Evolutionary conservation across 768 basidiomycete species (phyloP), one percentile per base, ranked within the genome.

Genomic region (Xerocomellus amylosporus): DNA sequence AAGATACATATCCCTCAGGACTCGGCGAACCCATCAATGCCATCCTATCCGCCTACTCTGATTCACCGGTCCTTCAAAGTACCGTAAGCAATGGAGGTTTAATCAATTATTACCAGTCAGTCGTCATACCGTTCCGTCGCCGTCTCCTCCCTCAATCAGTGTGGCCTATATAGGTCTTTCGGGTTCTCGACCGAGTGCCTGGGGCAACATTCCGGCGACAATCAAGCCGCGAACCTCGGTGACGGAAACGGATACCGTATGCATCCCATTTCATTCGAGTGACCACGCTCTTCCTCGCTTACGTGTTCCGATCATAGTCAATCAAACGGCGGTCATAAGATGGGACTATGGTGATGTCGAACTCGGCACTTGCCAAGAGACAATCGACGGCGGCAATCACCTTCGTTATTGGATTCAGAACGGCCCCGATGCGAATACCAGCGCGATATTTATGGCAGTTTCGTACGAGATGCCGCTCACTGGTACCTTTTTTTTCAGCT

Each of bases 371-470:
- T 96, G 94, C 71, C 74, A 80, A 60, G 93, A 97, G 71, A 89
- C 90, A 2, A 79, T 95, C 39, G 66, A 89, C 60, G 93, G 93
- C 2, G 94, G 94, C 7, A 81, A 89, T 64, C 93, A 97, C 66
- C 83, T 93, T 66, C 82, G 93, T 38, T 95, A 93, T 69, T 95
- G 92, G 93, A 70, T 77, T 6, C 93, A 95, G 73, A 79, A 90
- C 54, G 92, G 91, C 0, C 56, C 73, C 13, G 28, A 68, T 4
- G 85, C 75, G 7, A 76, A 90, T 62, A 87, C 87, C 53, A 81
- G 86, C 33, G 89, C 88, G 4, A 75, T 88, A 40, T 91, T 91
- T 63, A 75, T 92, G 76, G 90, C 86, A 1, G 71, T 76, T 9
- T 90, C 89, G 1, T 88, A 86, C 63, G 91, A 93, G 70, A 63